Percentiles rank a stretch among this genome's conserved stretches.
These are phyloP conservation scores for Gelatoporia subvermispora DNA, from an alignment of 768 basidiomycete genomes.

Conservation along the genomic window DNA sequence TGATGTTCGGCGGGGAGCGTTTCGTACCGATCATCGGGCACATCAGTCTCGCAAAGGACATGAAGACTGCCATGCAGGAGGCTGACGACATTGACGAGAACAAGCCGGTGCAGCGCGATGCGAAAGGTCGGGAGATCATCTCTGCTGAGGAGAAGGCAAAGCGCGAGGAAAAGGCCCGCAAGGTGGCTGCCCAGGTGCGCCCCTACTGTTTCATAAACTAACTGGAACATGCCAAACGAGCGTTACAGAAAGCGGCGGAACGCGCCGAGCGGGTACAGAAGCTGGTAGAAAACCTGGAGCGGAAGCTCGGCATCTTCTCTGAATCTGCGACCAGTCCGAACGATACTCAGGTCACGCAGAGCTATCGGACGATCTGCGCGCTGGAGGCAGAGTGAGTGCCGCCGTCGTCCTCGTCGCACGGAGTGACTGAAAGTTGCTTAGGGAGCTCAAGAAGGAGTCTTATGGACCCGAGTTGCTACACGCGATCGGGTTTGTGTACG, in stretches of 20 bases:
- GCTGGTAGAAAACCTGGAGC: constrained; percentile 72
- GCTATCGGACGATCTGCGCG: constrained; percentile 73
- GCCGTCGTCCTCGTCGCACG: not conserved
- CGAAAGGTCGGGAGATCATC: constrained; percentile 39
- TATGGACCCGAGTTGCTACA: constrained; percentile 86
- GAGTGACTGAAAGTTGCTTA: constrained; percentile 20
- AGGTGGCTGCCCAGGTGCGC: constrained; percentile 64
- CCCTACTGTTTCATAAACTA: constrained; percentile 2
- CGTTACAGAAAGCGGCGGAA: constrained; percentile 67
- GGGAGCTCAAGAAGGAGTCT: constrained; percentile 79
- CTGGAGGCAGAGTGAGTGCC: constrained; percentile 74
- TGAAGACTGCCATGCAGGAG: constrained; percentile 91
- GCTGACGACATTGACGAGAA: constrained; percentile 64
- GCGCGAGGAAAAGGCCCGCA: constrained; percentile 65
- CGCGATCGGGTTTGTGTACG: constrained; percentile 82
- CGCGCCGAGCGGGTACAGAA: constrained; percentile 71
- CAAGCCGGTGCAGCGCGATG: constrained; percentile 41
- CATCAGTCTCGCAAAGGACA: constrained; percentile 83
- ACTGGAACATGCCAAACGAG: not conserved
- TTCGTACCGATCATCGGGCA: constrained; percentile 86
- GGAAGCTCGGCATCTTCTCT: constrained; percentile 83
- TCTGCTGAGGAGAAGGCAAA: constrained; percentile 36
- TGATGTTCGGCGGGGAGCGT: constrained; percentile 85
- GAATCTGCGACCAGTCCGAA: constrained; percentile 72
- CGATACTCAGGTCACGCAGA: constrained; percentile 63